Evolutionary conservation across 148 eudicot genomes (phyloP).

Genomic region (Chenopodium formosanum): DNA sequence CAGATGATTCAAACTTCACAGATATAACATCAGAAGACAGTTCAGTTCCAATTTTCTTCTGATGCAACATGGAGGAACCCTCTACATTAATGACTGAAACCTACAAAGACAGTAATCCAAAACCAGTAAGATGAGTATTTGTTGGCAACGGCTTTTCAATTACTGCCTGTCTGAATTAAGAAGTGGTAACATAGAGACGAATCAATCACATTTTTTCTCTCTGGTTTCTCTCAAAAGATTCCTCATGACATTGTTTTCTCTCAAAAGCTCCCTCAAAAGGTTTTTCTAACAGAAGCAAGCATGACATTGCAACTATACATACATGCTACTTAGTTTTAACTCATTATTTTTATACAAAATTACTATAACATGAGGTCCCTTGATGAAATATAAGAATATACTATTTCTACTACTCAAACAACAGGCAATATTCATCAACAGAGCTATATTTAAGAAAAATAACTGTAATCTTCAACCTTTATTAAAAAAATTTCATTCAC

Average conservation of each 20-base stretch:
- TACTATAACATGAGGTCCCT: neutral
- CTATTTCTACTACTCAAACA: neutral
- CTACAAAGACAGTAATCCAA: slow-evolving; percentile 37
- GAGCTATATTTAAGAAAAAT: neutral
- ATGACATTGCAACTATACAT: neutral
- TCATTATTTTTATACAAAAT: too few species aligned
- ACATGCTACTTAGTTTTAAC: neutral
- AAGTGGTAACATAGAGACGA: neutral
- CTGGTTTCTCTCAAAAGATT: neutral
- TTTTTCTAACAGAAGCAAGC: neutral
- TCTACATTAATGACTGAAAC: slow-evolving; percentile 70
- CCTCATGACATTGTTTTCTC: slow-evolving; percentile 3
- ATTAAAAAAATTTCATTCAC: too few species aligned
- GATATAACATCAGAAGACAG: slow-evolving; percentile 68
- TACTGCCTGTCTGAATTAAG: neutral
- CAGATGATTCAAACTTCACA: slow-evolving; percentile 64
- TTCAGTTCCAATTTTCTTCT: slow-evolving; percentile 65
- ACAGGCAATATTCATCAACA: neutral
- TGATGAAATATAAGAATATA: neutral
- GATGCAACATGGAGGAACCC: slow-evolving; percentile 54
- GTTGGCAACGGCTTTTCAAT: neutral
- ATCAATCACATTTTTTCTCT: neutral
- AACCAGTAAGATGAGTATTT: neutral
- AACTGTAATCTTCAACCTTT: too few species aligned
- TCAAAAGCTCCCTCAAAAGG: slow-evolving; percentile 3